These are phyloP conservation scores for Talaromyces thailandensis DNA, from an alignment of 495 filamentous ascomycete species.

Conservation along the genomic window DNA sequence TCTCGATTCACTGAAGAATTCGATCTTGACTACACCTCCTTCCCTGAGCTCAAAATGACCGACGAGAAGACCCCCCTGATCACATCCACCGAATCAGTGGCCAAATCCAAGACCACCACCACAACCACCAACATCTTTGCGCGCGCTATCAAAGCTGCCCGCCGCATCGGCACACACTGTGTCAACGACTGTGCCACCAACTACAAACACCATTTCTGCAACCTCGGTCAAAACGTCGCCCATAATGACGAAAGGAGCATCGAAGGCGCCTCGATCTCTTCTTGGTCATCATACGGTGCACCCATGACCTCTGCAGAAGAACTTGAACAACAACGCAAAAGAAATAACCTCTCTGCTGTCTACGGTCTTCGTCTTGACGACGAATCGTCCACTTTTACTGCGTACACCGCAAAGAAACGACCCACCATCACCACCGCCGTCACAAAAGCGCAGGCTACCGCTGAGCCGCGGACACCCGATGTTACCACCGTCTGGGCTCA, in stretches of 20 bases:
- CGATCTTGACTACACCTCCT: neutral
- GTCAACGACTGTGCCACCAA: no score
- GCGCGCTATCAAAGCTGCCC: neutral
- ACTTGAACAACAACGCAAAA: neutral
- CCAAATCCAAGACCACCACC: neutral
- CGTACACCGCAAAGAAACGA: neutral
- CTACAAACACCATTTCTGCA: neutral
- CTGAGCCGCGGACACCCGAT: neutral
- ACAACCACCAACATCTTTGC: neutral
- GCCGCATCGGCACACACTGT: neutral
- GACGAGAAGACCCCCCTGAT: neutral
- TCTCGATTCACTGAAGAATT: slow-evolving; percentile 4
- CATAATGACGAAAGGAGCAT: neutral
- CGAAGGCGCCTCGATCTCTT: slow-evolving; percentile 2
- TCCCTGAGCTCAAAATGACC: neutral
- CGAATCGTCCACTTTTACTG: neutral
- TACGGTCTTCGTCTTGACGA: neutral
- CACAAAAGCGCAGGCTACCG: neutral
- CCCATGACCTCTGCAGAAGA: neutral
- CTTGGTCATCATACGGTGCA: neutral
- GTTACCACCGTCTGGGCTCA: neutral
- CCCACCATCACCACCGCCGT: neutral
- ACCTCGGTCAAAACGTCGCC: neutral
- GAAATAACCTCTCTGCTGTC: neutral
- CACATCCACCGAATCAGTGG: neutral